Percentiles rank a stretch among this genome's conserved stretches.
Evolutionary conservation across 768 basidiomycete genomes (phyloP).

Genomic region (Lentinula boryana): DNA sequence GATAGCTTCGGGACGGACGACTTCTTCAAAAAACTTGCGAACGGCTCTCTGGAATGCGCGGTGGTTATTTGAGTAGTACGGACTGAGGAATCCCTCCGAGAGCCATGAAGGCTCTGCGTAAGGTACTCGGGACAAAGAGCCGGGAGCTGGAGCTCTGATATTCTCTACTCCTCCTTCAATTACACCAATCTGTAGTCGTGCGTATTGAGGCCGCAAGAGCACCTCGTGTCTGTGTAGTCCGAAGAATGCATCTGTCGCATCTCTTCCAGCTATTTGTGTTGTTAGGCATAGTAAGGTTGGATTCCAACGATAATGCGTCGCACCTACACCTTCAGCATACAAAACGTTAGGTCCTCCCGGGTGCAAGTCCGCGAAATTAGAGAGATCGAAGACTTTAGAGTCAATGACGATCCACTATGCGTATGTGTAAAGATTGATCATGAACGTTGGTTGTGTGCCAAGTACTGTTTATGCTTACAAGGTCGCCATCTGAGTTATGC

Average conservation of each 20-base stretch:
- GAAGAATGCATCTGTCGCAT: slow-evolving; percentile 78
- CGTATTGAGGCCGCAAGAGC: slow-evolving; percentile 65
- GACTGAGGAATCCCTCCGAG: slow-evolving; percentile 54
- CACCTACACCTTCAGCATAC: slow-evolving; percentile 60
- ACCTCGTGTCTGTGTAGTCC: slow-evolving; percentile 82
- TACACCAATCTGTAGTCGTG: slow-evolving; percentile 62
- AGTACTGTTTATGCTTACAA: slow-evolving; percentile 40
- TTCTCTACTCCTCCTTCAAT: slow-evolving; percentile 50
- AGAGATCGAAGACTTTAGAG: slow-evolving; percentile 75
- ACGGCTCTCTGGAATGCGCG: slow-evolving; percentile 68
- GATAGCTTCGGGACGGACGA: slow-evolving; percentile 69
- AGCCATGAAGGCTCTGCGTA: slow-evolving; percentile 89
- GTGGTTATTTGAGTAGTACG: slow-evolving; percentile 77
- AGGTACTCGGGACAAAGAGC: slow-evolving; percentile 69
- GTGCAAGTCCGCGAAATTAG: slow-evolving; percentile 77
- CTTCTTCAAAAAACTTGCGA: slow-evolving; percentile 70
- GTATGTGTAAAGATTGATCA: neutral
- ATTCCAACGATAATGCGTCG: slow-evolving; percentile 16
- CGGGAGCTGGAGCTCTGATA: slow-evolving; percentile 49
- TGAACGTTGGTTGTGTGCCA: neutral
- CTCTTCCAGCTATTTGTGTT: slow-evolving; percentile 48
- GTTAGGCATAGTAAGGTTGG: neutral
- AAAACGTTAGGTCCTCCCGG: slow-evolving; percentile 80
- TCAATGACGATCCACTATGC: slow-evolving; percentile 77
- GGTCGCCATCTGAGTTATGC: slow-evolving; percentile 85